Evolutionary conservation across 176 grass and related monocot genomes (phyloP), one percentile per base, ranked within the genome.

Genomic region (Aegilops speltoides): DNA sequence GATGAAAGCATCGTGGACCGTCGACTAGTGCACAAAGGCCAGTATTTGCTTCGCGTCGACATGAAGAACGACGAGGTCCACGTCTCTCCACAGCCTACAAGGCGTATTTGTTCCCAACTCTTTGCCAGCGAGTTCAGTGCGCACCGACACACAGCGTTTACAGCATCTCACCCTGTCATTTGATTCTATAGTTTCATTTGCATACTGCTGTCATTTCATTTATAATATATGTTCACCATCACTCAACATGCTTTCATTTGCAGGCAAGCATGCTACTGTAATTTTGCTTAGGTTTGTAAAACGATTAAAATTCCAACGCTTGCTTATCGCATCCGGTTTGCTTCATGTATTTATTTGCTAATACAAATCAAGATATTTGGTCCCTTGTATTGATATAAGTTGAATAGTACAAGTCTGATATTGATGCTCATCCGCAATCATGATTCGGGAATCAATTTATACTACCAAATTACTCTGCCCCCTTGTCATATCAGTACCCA

Each of bases 121-220:
- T 37, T 73, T 15, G 33, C 68, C 10, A 83, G 15, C 40, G 50
- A 73, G 17, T 83, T 83, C 52, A 29, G 68, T 38, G 67, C 81
- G 20, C 61, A 36, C n/a, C 32, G 6, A 36, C 34, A 36, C 8
- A 38, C 19, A 71, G 9, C 5, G 19, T n/a, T 22, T 31, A 31
- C 31, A 31, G 31, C 31, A 36, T 7, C 32, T 33, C 34, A 33
- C 28, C 64, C 14, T 38, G 7, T 8, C 37, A 38, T 38, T 38
- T 38, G 64, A 29, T 68, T 20, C 46, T 48, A 48, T 43, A 43
- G 41, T 43, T 43, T 12, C 13, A 48, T 48, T 48, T 48, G 41
- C 46, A 5, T 48, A 48, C 46, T 14, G 14, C 46, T 48, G 14
- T 48, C 46, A 48, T 15, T 48, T 4, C 14, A 48, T 15, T 15